Percentiles rank a stretch among this genome's conserved stretches.
Evolutionary conservation across 805 yeast species (phyloP).

Genomic region (Saccharomyces kudriavzevii): DNA sequence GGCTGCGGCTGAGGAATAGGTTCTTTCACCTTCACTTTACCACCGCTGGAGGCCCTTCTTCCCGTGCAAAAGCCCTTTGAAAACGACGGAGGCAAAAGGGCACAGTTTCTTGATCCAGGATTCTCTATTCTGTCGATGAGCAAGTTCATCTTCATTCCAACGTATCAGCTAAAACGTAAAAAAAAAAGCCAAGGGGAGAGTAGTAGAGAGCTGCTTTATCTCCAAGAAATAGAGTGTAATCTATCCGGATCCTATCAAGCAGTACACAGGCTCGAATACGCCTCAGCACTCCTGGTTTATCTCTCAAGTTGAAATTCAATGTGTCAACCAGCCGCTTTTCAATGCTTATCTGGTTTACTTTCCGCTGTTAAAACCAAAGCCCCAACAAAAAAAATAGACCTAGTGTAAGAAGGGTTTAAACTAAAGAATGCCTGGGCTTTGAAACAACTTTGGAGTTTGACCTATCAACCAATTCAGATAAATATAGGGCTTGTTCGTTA

Average conservation of each 20-base stretch:
- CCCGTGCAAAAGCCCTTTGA: background rate
- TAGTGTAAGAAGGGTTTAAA: background rate
- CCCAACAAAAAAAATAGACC: background rate
- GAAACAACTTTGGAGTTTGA: too few relatives aligned
- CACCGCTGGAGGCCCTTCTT: background rate
- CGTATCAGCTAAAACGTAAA: background rate
- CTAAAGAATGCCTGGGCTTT: background rate
- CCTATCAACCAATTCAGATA: background rate
- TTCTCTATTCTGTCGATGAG: constrained; percentile 9
- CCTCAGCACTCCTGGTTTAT: background rate
- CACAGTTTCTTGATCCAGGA: constrained; percentile 2
- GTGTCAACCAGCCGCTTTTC: background rate
- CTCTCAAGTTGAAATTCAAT: background rate
- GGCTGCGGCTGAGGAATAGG: background rate
- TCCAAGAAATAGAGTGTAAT: background rate
- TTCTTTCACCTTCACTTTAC: background rate
- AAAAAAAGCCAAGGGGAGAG: background rate
- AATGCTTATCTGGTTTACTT: background rate
- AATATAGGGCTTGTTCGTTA: background rate
- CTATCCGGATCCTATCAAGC: background rate
- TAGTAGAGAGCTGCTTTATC: background rate
- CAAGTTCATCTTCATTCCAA: constrained; percentile 3
- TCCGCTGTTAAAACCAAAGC: background rate
- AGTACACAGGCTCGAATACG: background rate
- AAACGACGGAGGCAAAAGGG: background rate